Evolutionary conservation across 1,284 basidiomycete species (phyloP).

Genomic region (Trichosporon sp.): DNA sequence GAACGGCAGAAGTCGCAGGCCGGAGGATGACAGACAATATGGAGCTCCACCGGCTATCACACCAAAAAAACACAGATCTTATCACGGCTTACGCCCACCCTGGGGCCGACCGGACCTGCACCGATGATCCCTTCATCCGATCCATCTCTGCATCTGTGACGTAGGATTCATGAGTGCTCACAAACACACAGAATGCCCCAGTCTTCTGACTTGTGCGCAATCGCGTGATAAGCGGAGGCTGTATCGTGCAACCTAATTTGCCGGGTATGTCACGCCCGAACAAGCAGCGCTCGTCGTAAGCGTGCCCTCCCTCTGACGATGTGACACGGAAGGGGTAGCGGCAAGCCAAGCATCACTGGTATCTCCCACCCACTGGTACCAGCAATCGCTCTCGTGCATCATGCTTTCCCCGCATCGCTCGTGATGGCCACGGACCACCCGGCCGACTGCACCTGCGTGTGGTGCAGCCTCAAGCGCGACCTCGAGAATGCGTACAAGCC

Average conservation of each 20-base stretch:
- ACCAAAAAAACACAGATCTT: not conserved
- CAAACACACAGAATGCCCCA: no score
- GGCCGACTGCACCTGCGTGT: not conserved
- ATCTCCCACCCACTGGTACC: not conserved
- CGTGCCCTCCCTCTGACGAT: not conserved
- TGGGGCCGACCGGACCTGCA: not conserved
- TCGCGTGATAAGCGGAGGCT: not conserved
- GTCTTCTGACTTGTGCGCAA: not conserved
- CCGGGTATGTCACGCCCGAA: not conserved
- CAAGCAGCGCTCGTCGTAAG: not conserved
- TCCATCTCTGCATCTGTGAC: no score
- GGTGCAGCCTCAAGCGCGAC: not conserved
- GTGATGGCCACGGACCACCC: not conserved
- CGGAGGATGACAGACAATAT: no score
- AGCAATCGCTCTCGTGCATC: not conserved
- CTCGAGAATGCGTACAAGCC: not conserved
- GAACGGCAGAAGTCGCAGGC: no score
- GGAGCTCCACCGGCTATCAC: no score
- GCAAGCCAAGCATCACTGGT: not conserved
- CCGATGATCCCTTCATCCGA: not conserved
- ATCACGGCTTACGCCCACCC: not conserved
- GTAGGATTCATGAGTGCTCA: not conserved
- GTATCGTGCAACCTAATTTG: not conserved
- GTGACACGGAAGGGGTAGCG: not conserved
- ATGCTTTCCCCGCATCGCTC: not conserved